phyloP scores from a whole-genome alignment of 1,284 basidiomycete genomes.

The Fereydounia khargensis region DNA sequence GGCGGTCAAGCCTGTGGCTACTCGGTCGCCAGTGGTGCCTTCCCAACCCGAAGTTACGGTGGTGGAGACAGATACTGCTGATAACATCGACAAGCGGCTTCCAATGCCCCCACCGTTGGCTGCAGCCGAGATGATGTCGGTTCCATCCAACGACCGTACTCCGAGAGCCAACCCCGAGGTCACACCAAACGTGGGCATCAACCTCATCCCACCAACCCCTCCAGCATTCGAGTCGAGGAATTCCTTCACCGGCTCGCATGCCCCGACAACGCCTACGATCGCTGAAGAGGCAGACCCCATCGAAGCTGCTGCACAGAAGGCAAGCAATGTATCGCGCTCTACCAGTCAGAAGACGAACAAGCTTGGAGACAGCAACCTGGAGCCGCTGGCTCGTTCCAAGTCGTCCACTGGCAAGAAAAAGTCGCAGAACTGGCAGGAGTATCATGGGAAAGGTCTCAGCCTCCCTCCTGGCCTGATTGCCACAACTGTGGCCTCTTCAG shows the following conservation, averaged over 20 bases:
- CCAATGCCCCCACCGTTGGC: conserved; percentile 36
- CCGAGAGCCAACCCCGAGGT: conserved; percentile 18
- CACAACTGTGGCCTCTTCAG: conserved; percentile 38
- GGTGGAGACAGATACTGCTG: not conserved
- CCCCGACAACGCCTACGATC: conserved; percentile 20
- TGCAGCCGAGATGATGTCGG: conserved; percentile 15
- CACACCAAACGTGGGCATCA: conserved; percentile 34
- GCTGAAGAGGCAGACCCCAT: conserved; percentile 3
- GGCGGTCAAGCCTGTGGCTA: not conserved
- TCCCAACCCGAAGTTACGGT: conserved; percentile 1
- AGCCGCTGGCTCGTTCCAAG: conserved; percentile 14
- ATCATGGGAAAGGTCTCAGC: conserved; percentile 41
- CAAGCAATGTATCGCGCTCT: conserved; percentile 22
- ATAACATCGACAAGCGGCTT: conserved; percentile 20
- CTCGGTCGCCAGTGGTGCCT: not conserved
- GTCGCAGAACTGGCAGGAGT: conserved; percentile 27
- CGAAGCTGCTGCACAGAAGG: conserved; percentile 4
- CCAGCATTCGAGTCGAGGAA: conserved; percentile 32
- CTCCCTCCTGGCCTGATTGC: conserved; percentile 39
- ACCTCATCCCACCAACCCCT: conserved; percentile 49
- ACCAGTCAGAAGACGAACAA: conserved; percentile 27
- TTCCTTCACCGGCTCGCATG: conserved; percentile 23
- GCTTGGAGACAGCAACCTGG: not conserved
- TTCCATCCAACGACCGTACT: conserved; percentile 23
- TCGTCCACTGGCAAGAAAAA: conserved; percentile 12